Evolutionary conservation across 345 rosid genomes (phyloP).

Genomic region (Aegle marmelos): DNA sequence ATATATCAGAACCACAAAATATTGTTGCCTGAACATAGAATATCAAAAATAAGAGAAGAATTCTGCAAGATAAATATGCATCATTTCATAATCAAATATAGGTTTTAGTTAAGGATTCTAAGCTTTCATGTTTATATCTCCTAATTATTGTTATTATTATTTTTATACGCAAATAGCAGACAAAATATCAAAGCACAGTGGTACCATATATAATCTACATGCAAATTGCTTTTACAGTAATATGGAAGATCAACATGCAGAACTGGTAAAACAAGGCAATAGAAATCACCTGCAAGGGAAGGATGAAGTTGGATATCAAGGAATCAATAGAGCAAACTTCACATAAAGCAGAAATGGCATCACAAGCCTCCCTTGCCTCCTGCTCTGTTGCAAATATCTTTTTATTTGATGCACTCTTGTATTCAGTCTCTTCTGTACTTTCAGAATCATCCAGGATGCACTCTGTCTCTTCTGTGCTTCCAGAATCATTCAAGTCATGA

Average conservation of each 20-base stretch:
- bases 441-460: conserved; percentile 14
- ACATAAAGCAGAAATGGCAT: conserved; percentile 88
- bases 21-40: not conserved
- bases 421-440: conserved; percentile 14
- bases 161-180: not conserved
- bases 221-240: not conserved
- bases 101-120: not conserved
- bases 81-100: not conserved
- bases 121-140: not conserved
- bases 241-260: not conserved
- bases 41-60: not conserved
- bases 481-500: conserved; percentile 30
- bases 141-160: not conserved
- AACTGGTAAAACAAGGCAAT: conserved; percentile 6
- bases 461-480: conserved; percentile 18
- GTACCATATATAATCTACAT: not conserved
- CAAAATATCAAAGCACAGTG: not conserved
- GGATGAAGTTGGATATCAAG: conserved; percentile 90
- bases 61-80: not conserved
- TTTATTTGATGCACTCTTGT: conserved; percentile 41
- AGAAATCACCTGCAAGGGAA: conserved; percentile 78
- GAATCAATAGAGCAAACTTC: conserved; percentile 91
- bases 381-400: conserved; percentile 50
- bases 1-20: not conserved
- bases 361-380: conserved; percentile 81